These are phyloP conservation scores for Paratinospora sagittata DNA, from an alignment of 164 flowering plant species.

Conservation along the genomic window DNA sequence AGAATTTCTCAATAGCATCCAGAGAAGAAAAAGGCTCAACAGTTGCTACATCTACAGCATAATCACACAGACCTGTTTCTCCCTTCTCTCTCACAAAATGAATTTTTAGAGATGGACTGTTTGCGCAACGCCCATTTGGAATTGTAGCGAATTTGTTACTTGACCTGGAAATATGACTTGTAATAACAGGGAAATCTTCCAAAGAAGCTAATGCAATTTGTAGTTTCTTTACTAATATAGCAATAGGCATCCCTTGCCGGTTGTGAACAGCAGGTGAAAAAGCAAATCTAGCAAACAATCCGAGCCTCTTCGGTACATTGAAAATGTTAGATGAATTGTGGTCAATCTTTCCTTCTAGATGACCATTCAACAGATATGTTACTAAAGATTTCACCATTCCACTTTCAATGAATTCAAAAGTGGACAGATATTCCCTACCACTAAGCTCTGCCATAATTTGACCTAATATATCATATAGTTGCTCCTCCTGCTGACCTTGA, in stretches of 20 bases:
- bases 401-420: slow-evolving; percentile 91
- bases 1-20: slow-evolving; percentile 57
- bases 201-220: slow-evolving; percentile 66
- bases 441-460: slow-evolving; percentile 48
- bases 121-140: slow-evolving; percentile 43
- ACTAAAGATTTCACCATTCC: slow-evolving; percentile 64
- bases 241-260: slow-evolving; percentile 34
- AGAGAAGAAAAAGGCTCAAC: slow-evolving; percentile 76
- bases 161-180: slow-evolving; percentile 33
- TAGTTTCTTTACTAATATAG: slow-evolving; percentile 43
- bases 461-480: slow-evolving; percentile 32
- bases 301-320: slow-evolving; percentile 51
- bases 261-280: slow-evolving; percentile 24
- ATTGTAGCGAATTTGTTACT: slow-evolving; percentile 55
- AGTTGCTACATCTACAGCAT: slow-evolving; percentile 33
- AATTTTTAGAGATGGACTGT: slow-evolving; percentile 61
- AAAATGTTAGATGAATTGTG: slow-evolving; percentile 2
- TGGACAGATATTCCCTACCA: slow-evolving; percentile 69
- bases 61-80: slow-evolving; percentile 46
- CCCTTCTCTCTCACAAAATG: slow-evolving; percentile 58
- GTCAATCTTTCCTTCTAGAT: slow-evolving; percentile 20
- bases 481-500: slow-evolving; percentile 41
- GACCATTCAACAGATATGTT: slow-evolving; percentile 51
- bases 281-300: slow-evolving; percentile 49
- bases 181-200: slow-evolving; percentile 69